Base-by-base conservation (phyloP, 2,329 filamentous ascomycete species). In the Microdochium bolleyi region DNA sequence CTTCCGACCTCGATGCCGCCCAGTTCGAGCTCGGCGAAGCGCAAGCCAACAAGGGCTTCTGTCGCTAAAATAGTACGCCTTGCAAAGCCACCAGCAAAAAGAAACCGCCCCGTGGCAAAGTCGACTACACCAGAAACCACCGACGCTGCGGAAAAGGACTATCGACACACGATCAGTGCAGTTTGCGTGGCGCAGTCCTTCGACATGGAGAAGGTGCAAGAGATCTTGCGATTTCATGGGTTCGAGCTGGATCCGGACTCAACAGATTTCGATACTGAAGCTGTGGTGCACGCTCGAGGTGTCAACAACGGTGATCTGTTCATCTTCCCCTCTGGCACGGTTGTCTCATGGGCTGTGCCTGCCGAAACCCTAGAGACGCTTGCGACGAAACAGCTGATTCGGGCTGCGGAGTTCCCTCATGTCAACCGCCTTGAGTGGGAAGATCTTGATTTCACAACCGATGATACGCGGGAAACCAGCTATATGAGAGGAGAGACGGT, bases 311-410 rank as follows among this genome's bases (percentile, higher is more conserved):
- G 91, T 32, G 94, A 99, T 70, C 83, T 97, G 50, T 97, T 97
- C 65, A 85, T 99, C 53, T 99, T 99, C 60, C 91, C 92, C 9
- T 96, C 92, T 0, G 94, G 94, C 11, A 95, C 92, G 13, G 80
- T 97, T 8, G 94, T 97, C 5, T 87, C 89, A 24, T 99, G 94
- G 94, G 88, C 89, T 4, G 77, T 96, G 1, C 85, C 89, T 1
- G 81, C 90, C 55, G 83, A 87, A 53, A 82, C 90, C 19, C 85
- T 91, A 16, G 78, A 78, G 21, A 79, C 79, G 49, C 72, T 91
- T 24, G 85, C 88, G 4, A 88, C 88, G 9, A 81, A 80, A 53
- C 84, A 87, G 30, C 76, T 97, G 13, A 78, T 89, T 21, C 80
- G 84, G 0, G 91, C 92, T 1, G 89, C 92, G 14, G 80, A 88